Evolutionary conservation across 305 asterid genomes (phyloP).

Genomic region (Plantago lanceolata): DNA sequence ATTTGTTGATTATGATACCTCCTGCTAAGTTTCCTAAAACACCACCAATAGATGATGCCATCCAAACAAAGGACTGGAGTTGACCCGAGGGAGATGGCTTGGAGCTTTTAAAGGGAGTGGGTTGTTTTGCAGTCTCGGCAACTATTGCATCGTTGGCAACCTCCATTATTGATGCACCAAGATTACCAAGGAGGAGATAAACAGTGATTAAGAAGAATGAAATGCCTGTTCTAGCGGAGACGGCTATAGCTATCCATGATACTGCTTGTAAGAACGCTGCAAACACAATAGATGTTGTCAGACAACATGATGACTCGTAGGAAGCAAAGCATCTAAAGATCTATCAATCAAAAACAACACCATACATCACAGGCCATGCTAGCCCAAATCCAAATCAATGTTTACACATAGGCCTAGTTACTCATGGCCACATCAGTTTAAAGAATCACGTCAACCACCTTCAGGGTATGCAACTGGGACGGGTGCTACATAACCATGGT

Average conservation of each 20-base stretch:
- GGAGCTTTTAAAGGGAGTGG: constrained; percentile 39
- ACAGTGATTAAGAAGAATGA: constrained; percentile 63
- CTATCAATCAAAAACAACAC: neutral
- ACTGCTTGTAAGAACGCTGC: constrained; percentile 84
- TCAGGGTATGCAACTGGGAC: neutral
- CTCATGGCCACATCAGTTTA: neutral
- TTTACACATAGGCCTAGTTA: neutral
- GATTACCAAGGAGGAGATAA: constrained; percentile 79
- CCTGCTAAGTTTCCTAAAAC: constrained; percentile 74
- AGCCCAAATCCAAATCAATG: neutral
- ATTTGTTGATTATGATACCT: constrained; percentile 50
- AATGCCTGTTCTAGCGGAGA: constrained; percentile 48
- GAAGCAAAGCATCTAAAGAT: neutral
- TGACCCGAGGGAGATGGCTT: constrained; percentile 60
- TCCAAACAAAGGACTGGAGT: constrained; percentile 89
- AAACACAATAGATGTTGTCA: constrained; percentile 17
- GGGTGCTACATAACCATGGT: no score
- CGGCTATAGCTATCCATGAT: constrained; percentile 73
- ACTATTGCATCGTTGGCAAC: constrained; percentile 97
- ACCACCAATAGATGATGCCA: constrained; percentile 83
- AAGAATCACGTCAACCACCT: neutral
- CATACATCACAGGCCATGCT: neutral
- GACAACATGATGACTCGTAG: neutral
- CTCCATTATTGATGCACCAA: constrained; percentile 89
- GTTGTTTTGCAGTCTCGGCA: constrained; percentile 70